A percentile compares a stretch with the other conserved stretches of the same genome.
These are phyloP conservation scores for Barnettozyma californica DNA, from an alignment of 805 yeast genomes.

Conservation along the genomic window DNA sequence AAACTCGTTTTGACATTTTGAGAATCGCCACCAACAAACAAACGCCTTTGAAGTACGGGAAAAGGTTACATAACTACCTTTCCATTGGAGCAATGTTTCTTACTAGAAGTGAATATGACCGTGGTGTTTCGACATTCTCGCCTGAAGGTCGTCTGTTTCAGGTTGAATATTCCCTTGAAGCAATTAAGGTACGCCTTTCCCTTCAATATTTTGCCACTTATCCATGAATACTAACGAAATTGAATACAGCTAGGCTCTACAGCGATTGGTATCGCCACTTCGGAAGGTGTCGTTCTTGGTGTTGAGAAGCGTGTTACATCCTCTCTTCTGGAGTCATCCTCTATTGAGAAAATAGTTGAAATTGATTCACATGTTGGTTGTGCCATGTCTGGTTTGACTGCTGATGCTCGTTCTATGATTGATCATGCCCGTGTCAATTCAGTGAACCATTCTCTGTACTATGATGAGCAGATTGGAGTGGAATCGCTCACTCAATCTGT, in stretches of 20 bases:
- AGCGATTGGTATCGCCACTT: slow-evolving; percentile 93
- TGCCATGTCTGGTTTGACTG: slow-evolving; percentile 98
- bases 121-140: slow-evolving; percentile 97
- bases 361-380: slow-evolving; percentile 93
- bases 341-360: slow-evolving; percentile 94
- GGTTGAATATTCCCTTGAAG: slow-evolving; percentile 96
- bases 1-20: background rate
- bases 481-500: slow-evolving; percentile 95
- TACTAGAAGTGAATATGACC: slow-evolving; percentile 98
- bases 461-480: slow-evolving; percentile 87
- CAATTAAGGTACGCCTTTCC: slow-evolving; percentile 61
- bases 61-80: background rate
- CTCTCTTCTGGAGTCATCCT: slow-evolving; percentile 80
- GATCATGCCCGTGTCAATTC: slow-evolving; percentile 94
- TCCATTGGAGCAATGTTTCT: slow-evolving; percentile 60
- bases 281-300: slow-evolving; percentile 93
- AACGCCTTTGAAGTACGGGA: background rate
- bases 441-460: slow-evolving; percentile 82
- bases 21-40: slow-evolving; percentile 1
- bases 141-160: slow-evolving; percentile 98
- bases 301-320: slow-evolving; percentile 98
- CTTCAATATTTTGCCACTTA: background rate
- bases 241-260: slow-evolving; percentile 69
- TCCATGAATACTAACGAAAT: slow-evolving; percentile 1
- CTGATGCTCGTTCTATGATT: slow-evolving; percentile 97